A percentile compares a stretch with the other conserved stretches of the same genome.
Evolutionary conservation across 257 asterid genomes (phyloP).

Genomic region (Lycium ferocissimum): DNA sequence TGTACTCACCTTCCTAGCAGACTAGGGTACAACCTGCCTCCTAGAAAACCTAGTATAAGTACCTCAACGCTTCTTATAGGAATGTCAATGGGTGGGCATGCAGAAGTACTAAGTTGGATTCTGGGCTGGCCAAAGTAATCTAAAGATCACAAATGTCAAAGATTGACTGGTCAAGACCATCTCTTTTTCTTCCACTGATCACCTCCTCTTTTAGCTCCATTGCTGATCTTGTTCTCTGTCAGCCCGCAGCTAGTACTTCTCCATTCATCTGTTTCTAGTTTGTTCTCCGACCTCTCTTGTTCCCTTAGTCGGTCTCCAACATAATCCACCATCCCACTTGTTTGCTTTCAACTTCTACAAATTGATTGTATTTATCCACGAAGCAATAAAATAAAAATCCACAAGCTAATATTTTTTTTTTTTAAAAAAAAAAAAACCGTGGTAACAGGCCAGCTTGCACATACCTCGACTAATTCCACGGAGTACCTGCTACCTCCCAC

Average conservation of each 20-base stretch:
- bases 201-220: neutral
- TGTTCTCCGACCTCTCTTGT: conserved; percentile 13
- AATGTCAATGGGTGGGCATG: neutral
- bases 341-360: conserved; percentile 14
- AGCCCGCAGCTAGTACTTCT: neutral
- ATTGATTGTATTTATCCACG: neutral
- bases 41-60: neutral
- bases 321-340: neutral
- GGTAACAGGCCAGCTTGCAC: too few relatives aligned
- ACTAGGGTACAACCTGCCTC: neutral
- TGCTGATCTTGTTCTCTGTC: neutral
- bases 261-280: conserved; percentile 23
- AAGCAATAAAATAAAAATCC: neutral
- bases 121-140: conserved; percentile 8
- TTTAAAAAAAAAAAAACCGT: too few relatives aligned
- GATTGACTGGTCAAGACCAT: neutral
- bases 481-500: too few relatives aligned
- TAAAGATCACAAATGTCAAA: neutral
- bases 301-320: neutral
- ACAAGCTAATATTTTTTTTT: neutral
- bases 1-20: neutral
- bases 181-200: neutral
- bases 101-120: neutral
- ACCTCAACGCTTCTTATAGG: neutral
- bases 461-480: too few relatives aligned